Percentiles rank a stretch among this genome's conserved stretches.
Conservation (phyloP, 1,284 basidiomycete genomes). For the Malassezia dermatis region DNA sequence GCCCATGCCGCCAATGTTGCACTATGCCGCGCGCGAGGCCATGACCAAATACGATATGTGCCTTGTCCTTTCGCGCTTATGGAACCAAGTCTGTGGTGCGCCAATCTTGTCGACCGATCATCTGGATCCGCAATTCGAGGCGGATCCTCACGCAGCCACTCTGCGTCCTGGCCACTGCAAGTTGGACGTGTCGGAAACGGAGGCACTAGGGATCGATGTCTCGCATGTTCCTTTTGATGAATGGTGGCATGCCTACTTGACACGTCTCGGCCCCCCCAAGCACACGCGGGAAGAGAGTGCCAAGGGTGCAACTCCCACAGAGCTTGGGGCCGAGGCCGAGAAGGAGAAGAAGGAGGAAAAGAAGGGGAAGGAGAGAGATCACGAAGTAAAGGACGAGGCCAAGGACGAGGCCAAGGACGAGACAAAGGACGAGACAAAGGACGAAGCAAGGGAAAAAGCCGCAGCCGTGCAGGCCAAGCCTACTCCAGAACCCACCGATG, state of each 20-base stretch:
- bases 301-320: neutral
- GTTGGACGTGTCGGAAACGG: slow-evolving; percentile 28
- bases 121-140: slow-evolving; percentile 38
- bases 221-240: slow-evolving; percentile 33
- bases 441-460: no score
- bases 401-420: no score
- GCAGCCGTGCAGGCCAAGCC: neutral
- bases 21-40: slow-evolving; percentile 50
- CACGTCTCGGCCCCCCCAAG: neutral
- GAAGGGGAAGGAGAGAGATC: no score
- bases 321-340: neutral
- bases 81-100: slow-evolving; percentile 23
- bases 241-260: slow-evolving; percentile 37
- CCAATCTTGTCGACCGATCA: slow-evolving; percentile 24
- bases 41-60: slow-evolving; percentile 53
- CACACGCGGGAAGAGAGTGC: neutral
- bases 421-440: neutral
- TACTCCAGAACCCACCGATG: neutral
- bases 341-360: neutral
- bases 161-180: slow-evolving; percentile 39
- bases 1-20: slow-evolving; percentile 43
- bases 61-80: slow-evolving; percentile 31
- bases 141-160: slow-evolving; percentile 36
- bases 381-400: neutral
- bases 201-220: slow-evolving; percentile 28